These are phyloP conservation scores for Striga asiatica DNA, from an alignment of 257 asterid genomes.

Conservation along the genomic window DNA sequence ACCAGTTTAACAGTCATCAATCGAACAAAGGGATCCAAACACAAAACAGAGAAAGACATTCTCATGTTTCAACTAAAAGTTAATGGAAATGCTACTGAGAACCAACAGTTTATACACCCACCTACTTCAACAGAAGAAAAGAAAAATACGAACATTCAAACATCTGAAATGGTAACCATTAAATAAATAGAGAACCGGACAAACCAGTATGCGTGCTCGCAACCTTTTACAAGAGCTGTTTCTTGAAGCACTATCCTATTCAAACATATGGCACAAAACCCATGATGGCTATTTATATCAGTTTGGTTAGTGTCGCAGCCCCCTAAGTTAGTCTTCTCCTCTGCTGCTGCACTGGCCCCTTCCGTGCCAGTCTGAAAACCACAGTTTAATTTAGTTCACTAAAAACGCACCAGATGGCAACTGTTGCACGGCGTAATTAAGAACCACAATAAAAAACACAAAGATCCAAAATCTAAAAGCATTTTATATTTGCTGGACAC, in stretches of 20 bases:
- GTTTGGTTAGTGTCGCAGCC: conserved; percentile 15
- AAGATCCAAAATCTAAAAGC: background rate
- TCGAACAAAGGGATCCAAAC: background rate
- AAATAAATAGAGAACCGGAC: conserved; percentile 29
- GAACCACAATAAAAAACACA: no score
- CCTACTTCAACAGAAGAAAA: background rate
- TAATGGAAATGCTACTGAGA: background rate
- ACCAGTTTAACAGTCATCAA: background rate
- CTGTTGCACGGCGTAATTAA: no score
- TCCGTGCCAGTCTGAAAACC: conserved; percentile 31
- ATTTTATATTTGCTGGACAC: background rate
- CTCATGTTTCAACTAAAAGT: conserved; percentile 3
- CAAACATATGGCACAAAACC: conserved; percentile 74
- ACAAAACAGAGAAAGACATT: background rate
- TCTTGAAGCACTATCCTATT: conserved; percentile 64
- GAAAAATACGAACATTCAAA: background rate
- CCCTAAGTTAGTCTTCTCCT: conserved; percentile 23
- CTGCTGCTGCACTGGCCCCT: conserved; percentile 18
- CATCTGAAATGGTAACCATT: background rate
- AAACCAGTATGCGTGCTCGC: conserved; percentile 99
- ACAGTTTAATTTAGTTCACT: no score
- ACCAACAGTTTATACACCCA: background rate
- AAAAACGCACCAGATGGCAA: no score
- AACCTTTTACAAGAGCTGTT: conserved; percentile 94
- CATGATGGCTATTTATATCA: conserved; percentile 33